phyloP scores from a whole-genome alignment of 179 eudicot species.

The Pouteria campechiana region DNA sequence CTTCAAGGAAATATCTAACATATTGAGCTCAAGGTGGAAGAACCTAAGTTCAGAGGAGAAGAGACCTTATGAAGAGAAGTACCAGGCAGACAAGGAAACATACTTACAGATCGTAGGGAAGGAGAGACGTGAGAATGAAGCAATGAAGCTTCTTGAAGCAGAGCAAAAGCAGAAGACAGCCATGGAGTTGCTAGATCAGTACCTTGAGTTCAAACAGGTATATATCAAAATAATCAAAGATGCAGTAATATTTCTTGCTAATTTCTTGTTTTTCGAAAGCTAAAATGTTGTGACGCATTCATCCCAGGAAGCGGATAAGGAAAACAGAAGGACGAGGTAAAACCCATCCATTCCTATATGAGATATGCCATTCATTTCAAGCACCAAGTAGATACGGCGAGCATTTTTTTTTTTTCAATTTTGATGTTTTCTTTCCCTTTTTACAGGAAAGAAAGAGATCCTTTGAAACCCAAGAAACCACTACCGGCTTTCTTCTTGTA shows the following conservation, averaged over 20 bases:
- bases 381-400: no score
- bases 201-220: constrained; percentile 69
- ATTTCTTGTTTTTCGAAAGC: no score
- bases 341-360: not conserved
- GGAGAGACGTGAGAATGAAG: constrained; percentile 84
- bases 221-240: no score
- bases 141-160: constrained; percentile 70
- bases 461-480: constrained; percentile 82
- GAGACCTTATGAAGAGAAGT: constrained; percentile 79
- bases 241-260: no score
- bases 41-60: constrained; percentile 66
- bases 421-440: not conserved
- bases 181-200: constrained; percentile 88
- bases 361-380: no score
- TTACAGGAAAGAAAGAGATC: constrained; percentile 82
- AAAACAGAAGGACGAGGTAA: constrained; percentile 59
- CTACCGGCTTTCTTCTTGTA: constrained; percentile 72
- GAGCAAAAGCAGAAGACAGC: constrained; percentile 82
- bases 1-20: constrained; percentile 65
- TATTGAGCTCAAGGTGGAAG: constrained; percentile 82
- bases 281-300: no score
- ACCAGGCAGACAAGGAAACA: constrained; percentile 69
- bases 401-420: no score
- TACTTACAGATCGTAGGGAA: constrained; percentile 63
- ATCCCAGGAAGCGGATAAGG: constrained; percentile 53